Conservation (phyloP, 108 stramenopile genomes). For the Chaetoceros muelleri region DNA sequence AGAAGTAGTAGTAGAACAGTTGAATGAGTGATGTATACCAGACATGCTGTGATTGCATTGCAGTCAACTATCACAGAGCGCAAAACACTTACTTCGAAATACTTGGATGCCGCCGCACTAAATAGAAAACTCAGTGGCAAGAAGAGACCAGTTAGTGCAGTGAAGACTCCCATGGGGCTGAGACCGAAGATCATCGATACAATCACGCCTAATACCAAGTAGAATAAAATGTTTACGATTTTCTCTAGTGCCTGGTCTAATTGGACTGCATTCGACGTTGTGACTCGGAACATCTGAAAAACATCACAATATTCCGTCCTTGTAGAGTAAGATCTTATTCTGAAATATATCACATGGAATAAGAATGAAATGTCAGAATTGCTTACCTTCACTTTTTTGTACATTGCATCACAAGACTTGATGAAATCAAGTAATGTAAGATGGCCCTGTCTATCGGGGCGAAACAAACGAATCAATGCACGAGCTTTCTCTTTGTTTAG, state of each 20-base stretch:
- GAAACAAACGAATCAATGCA: conserved; percentile 36
- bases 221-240: conserved; percentile 37
- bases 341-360: no score
- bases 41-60: neutral
- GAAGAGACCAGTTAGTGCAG: conserved; percentile 51
- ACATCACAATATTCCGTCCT: no score
- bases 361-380: no score
- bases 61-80: neutral
- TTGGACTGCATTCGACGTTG: conserved; percentile 48
- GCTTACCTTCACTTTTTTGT: conserved; percentile 57
- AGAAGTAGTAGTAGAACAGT: neutral
- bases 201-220: conserved; percentile 39
- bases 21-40: neutral
- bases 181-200: conserved; percentile 40
- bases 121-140: conserved; percentile 69
- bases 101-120: conserved; percentile 49
- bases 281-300: conserved; percentile 37
- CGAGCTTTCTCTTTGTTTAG: conserved; percentile 37
- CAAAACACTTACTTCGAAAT: conserved; percentile 36
- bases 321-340: no score
- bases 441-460: conserved; percentile 35
- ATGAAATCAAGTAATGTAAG: conserved; percentile 53
- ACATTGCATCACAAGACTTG: conserved; percentile 36
- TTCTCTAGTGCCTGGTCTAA: conserved; percentile 65
- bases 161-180: conserved; percentile 66